Conservation (phyloP, 2,329 filamentous ascomycete species). For the Cryoendolithus antarcticus region DNA sequence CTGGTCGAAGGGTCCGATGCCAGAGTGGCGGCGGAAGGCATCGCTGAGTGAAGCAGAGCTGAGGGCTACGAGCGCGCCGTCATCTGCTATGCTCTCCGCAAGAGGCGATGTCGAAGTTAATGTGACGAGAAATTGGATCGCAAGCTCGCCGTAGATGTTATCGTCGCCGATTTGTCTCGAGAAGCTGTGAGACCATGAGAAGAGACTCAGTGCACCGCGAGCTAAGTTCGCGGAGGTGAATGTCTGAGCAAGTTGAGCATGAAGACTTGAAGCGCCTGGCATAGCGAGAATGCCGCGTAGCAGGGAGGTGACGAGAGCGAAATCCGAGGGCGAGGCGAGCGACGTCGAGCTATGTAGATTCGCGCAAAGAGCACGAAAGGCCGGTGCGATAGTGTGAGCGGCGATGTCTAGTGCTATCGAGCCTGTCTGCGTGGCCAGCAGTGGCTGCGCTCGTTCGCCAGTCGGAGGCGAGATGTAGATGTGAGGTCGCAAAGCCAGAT, state of each 20-base stretch:
- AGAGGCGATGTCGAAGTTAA: constrained; percentile 69
- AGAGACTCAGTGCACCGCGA: constrained; percentile 73
- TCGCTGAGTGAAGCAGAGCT: constrained; percentile 67
- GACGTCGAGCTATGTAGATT: constrained; percentile 54
- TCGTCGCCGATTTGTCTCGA: constrained; percentile 60
- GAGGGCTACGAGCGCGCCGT: constrained; percentile 69
- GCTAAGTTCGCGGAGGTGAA: constrained; percentile 54
- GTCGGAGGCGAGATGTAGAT: constrained; percentile 12
- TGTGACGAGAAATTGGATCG: constrained; percentile 75
- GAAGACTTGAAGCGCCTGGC: constrained; percentile 52
- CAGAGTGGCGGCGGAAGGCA: constrained; percentile 55
- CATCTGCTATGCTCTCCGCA: constrained; percentile 80
- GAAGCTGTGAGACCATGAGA: constrained; percentile 85
- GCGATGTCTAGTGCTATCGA: constrained; percentile 67
- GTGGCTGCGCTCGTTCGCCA: constrained; percentile 7
- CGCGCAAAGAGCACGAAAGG: constrained; percentile 68
- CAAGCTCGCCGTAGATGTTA: constrained; percentile 87
- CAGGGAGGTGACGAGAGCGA: constrained; percentile 77
- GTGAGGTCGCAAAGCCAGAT: constrained; percentile 63
- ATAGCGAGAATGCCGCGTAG: constrained; percentile 73
- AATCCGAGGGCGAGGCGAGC: constrained; percentile 52
- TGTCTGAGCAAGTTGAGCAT: constrained; percentile 30
- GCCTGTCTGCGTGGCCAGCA: constrained; percentile 1
- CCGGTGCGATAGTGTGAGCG: constrained; percentile 64
- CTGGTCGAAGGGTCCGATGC: constrained; percentile 68